Conservation (phyloP, 2,329 filamentous ascomycete genomes). For the Stagonosporopsis tanaceti region DNA sequence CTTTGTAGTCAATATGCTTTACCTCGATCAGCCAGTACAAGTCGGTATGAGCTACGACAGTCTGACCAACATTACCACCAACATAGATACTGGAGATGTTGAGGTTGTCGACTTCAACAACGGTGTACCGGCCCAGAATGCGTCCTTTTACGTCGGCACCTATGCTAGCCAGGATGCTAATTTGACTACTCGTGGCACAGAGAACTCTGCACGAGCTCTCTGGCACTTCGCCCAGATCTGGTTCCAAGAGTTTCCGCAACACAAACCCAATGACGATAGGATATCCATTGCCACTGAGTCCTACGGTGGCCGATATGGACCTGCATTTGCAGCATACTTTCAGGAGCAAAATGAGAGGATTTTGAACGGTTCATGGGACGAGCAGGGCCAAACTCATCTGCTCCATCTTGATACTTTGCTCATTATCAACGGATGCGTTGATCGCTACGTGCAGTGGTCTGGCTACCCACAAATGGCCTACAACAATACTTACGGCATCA, state of each 20-base stretch:
- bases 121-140: conserved; percentile 21
- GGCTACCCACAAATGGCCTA: conserved; percentile 61
- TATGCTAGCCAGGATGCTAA: conserved; percentile 57
- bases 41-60: conserved; percentile 60
- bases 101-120: conserved; percentile 31
- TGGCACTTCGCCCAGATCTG: conserved; percentile 33
- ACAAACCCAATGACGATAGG: conserved; percentile 28
- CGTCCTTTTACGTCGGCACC: conserved; percentile 20
- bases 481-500: conserved; percentile 67
- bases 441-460: conserved; percentile 58
- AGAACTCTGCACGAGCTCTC: conserved; percentile 26
- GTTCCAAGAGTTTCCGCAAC: conserved; percentile 31
- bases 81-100: conserved; percentile 24
- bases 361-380: conserved; percentile 22
- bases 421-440: conserved; percentile 66
- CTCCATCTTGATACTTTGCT: conserved; percentile 60
- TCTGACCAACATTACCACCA: conserved; percentile 44
- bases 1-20: conserved; percentile 58
- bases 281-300: conserved; percentile 41
- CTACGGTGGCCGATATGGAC: conserved; percentile 64
- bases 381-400: conserved; percentile 46
- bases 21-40: conserved; percentile 71
- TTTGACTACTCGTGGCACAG: conserved; percentile 55
- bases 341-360: conserved; percentile 63
- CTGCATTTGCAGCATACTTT: conserved; percentile 62